Evolutionary conservation across 495 filamentous ascomycete genomes (phyloP).

Genomic region (Neurospora africana): DNA sequence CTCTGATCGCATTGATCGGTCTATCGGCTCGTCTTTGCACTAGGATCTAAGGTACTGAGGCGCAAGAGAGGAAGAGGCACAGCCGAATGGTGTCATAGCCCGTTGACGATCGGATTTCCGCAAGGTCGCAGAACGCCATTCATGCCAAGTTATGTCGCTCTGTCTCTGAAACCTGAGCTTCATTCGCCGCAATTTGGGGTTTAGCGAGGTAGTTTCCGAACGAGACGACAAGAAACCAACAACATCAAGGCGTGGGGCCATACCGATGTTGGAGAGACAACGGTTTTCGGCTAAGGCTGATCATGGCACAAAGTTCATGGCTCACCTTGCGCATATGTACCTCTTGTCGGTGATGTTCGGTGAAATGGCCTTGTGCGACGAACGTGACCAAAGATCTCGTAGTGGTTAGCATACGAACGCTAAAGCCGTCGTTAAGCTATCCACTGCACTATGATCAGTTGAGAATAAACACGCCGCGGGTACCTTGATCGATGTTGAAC

Average conservation of each 20-base stretch:
- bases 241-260: not conserved
- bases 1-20: not conserved
- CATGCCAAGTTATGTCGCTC: not conserved
- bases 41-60: not conserved
- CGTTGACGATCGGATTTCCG: not conserved
- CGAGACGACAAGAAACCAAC: not conserved
- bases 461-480: not conserved
- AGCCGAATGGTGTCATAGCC: not conserved
- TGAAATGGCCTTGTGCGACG: not conserved
- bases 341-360: not conserved
- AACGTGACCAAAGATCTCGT: not conserved
- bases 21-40: not conserved
- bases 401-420: not conserved
- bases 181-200: not conserved
- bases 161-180: not conserved
- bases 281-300: not conserved
- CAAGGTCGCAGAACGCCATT: not conserved
- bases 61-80: not conserved
- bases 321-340: not conserved
- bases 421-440: not conserved
- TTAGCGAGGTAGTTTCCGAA: not conserved
- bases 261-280: not conserved
- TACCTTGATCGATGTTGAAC: not conserved
- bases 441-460: not conserved
- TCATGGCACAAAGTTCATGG: not conserved